Base-by-base conservation (phyloP, 352 stramenopile genomes). In the Phytophthora meadii region DNA sequence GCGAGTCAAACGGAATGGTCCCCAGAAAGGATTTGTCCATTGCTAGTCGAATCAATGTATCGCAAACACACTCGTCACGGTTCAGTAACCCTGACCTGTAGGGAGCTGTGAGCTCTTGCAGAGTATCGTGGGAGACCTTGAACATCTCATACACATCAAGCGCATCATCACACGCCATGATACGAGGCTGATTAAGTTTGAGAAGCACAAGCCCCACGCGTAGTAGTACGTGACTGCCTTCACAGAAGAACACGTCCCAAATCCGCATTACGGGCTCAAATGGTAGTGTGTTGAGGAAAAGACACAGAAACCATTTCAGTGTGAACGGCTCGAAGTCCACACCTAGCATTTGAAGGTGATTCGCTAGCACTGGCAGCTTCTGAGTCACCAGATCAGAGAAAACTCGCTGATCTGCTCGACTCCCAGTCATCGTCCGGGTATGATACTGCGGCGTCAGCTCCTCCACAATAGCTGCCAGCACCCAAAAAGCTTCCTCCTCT, bases 291-390 rank as follows among this genome's bases (percentile, higher is more conserved):
- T 97, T 97, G n/a, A 98, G 71, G 72, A 97, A 98, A 3, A 97
- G 63, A 68, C 92, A 98, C 0, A 98, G 64, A 42, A 97, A 98
- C 92, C 92, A 98, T 65, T 97, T 97, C 55, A 96, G 85, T 37
- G 92, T 97, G 41, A 98, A 91, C 19, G 89, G 88, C 51, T 94
- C 85, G 54, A 97, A 81, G 53, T 96, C 86, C 5, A 97, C 86
- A 39, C 88, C 76, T 4, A 97, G 73, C 3, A 37, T 32, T 19
- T 92, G 76, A 41, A 97, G 73, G 59, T 96, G 89, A 28, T 70
- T 72, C 28, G 80, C 74, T 40, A 98, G 46, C 15, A 76, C 53
- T 9, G 91, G 91, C 15, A 98, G 77, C 65, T 96, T 95, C 55
- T 93, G 83, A 10, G 91, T 81, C 48, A 98, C 82, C 17, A 97